These are phyloP conservation scores for Leucocoprinus birnbaumii DNA, from an alignment of 768 basidiomycete species.

Conservation along the genomic window DNA sequence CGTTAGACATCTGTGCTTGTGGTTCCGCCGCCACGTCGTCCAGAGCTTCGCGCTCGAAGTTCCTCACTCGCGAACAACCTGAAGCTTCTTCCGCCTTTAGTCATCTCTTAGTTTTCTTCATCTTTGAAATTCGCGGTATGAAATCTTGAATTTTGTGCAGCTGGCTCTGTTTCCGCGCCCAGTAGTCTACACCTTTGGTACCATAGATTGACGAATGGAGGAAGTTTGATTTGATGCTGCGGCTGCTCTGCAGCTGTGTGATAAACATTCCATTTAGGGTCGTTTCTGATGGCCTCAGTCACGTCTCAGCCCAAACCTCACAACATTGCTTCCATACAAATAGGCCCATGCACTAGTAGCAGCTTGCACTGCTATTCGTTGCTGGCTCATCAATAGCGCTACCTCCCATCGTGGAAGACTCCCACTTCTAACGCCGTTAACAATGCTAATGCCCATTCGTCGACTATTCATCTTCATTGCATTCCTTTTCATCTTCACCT, in stretches of 20 bases:
- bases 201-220: too few species aligned
- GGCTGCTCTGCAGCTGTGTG: too few species aligned
- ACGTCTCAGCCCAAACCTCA: too few species aligned
- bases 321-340: too few species aligned
- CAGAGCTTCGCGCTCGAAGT: slow-evolving; percentile 14
- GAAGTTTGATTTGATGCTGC: too few species aligned
- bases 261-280: too few species aligned
- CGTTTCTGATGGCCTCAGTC: too few species aligned
- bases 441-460: slow-evolving; percentile 22
- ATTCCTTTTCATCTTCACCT: slow-evolving; percentile 26
- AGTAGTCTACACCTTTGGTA: not conserved
- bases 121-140: not conserved
- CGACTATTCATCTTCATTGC: slow-evolving; percentile 29
- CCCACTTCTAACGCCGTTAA: not conserved
- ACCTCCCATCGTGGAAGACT: not conserved
- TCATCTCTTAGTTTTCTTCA: too few species aligned
- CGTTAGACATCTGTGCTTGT: slow-evolving; percentile 30
- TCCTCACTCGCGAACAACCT: slow-evolving; percentile 22
- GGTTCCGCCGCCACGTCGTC: slow-evolving; percentile 35
- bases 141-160: too few species aligned
- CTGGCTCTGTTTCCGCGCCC: slow-evolving; percentile 2
- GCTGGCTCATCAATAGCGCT: slow-evolving; percentile 13
- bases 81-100: slow-evolving; percentile 28
- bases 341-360: slow-evolving; percentile 1
- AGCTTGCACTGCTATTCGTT: slow-evolving; percentile 7